Evolutionary conservation across 202 grass and related monocot genomes (phyloP).

Genomic region (Carex arenaria): DNA sequence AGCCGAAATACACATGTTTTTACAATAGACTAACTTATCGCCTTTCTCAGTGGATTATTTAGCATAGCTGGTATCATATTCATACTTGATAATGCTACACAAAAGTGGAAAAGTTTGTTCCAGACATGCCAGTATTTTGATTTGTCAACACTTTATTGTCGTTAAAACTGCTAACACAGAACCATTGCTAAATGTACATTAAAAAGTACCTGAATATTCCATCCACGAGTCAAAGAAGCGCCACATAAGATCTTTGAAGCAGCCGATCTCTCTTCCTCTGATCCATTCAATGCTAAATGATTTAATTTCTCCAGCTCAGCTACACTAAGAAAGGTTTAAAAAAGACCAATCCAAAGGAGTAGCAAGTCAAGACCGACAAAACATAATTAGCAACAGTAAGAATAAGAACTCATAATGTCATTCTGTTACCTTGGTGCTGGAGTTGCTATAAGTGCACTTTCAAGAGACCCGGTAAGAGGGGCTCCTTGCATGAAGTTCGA

Average conservation of each 20-base stretch:
- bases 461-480: conserved; percentile 65
- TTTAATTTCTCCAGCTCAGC: conserved; percentile 80
- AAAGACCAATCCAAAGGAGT: conserved; percentile 4
- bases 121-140: neutral
- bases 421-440: conserved; percentile 82
- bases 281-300: conserved; percentile 76
- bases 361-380: neutral
- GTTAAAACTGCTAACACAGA: conserved; percentile 1
- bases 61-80: neutral
- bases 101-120: neutral
- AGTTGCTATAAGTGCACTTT: conserved; percentile 56
- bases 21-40: neutral
- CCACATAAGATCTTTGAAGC: conserved; percentile 95
- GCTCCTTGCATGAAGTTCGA: conserved; percentile 87
- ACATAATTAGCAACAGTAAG: neutral
- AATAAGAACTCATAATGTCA: conserved; percentile 17
- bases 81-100: neutral
- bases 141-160: neutral
- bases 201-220: conserved; percentile 87
- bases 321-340: conserved; percentile 43
- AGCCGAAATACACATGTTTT: no score
- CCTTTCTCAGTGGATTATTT: neutral
- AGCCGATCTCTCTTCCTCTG: conserved; percentile 81
- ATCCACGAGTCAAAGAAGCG: conserved; percentile 79
- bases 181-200: neutral